phyloP scores from a whole-genome alignment of 805 yeast species.

The Monosporozyma solicola region DNA sequence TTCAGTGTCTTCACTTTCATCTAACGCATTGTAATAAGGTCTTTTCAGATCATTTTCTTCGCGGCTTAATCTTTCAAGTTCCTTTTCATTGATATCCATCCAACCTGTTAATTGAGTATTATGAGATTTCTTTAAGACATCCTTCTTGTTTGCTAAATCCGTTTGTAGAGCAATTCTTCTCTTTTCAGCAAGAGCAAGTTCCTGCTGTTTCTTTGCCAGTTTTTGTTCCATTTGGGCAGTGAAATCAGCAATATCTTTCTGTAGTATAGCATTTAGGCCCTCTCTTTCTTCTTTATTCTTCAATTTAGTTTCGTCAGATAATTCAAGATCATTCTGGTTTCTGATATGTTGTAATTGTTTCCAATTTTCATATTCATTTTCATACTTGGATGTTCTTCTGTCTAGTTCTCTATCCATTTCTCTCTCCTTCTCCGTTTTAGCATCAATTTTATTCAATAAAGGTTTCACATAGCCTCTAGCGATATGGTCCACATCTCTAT shows the following conservation, averaged over 20 bases:
- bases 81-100: slow-evolving; percentile 23
- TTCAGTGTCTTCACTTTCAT: slow-evolving; percentile 30
- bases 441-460: slow-evolving; percentile 61
- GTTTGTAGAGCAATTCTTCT: slow-evolving; percentile 10
- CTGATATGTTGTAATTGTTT: slow-evolving; percentile 33
- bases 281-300: slow-evolving; percentile 24
- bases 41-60: slow-evolving; percentile 32
- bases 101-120: slow-evolving; percentile 15
- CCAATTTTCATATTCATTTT: slow-evolving; percentile 34
- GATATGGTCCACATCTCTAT: slow-evolving; percentile 65
- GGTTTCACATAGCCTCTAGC: slow-evolving; percentile 79
- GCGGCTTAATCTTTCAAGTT: slow-evolving; percentile 18
- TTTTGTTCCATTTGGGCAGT: slow-evolving; percentile 30
- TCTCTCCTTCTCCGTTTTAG: slow-evolving; percentile 64
- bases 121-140: background rate
- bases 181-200: slow-evolving; percentile 30
- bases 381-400: slow-evolving; percentile 30
- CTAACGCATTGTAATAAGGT: slow-evolving; percentile 34
- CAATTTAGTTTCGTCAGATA: slow-evolving; percentile 28
- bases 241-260: slow-evolving; percentile 7
- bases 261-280: slow-evolving; percentile 4
- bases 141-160: background rate
- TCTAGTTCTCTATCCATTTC: slow-evolving; percentile 40
- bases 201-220: slow-evolving; percentile 28
- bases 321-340: slow-evolving; percentile 34